These are phyloP conservation scores for Grosmannia clavigera DNA, from an alignment of 2,329 filamentous ascomycete species.

Conservation along the genomic window DNA sequence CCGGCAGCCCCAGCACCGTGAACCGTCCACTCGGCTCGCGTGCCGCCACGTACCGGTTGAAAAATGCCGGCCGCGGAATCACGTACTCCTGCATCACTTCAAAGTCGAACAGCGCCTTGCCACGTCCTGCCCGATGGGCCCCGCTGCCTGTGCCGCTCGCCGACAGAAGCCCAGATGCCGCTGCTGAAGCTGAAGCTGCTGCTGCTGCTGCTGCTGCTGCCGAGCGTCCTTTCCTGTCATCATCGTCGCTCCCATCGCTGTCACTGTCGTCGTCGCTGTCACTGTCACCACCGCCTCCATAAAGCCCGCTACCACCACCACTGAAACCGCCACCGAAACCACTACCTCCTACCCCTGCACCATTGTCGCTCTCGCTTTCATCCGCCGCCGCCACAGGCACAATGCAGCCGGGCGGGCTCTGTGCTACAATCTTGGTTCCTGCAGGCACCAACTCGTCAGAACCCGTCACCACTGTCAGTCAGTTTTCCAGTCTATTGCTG, in stretches of 20 bases:
- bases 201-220: background rate
- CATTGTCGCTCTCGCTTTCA: constrained; percentile 5
- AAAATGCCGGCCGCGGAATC: constrained; percentile 89
- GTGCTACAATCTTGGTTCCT: constrained; percentile 52
- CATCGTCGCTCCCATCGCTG: background rate
- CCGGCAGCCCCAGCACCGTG: constrained; percentile 74
- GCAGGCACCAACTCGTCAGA: background rate
- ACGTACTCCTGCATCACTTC: constrained; percentile 81
- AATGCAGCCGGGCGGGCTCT: constrained; percentile 51
- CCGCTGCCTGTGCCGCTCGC: background rate
- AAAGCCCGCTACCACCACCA: background rate
- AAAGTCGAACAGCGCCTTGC: constrained; percentile 58
- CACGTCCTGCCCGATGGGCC: background rate
- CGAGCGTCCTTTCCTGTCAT: background rate
- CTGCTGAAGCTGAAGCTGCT: background rate
- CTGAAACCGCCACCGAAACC: background rate
- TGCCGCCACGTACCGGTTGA: constrained; percentile 78
- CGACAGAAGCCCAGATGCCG: background rate
- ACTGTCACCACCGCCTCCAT: background rate
- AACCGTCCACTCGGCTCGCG: constrained; percentile 58
- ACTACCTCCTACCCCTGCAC: background rate
- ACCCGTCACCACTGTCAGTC: background rate
- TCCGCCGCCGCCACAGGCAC: constrained; percentile 25
- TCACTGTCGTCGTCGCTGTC: background rate
- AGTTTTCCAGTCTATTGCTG: background rate